A percentile compares a stretch with the other conserved stretches of the same genome.
Evolutionary conservation across 306 rosid species (phyloP).

Genomic region (Urtica urens): DNA sequence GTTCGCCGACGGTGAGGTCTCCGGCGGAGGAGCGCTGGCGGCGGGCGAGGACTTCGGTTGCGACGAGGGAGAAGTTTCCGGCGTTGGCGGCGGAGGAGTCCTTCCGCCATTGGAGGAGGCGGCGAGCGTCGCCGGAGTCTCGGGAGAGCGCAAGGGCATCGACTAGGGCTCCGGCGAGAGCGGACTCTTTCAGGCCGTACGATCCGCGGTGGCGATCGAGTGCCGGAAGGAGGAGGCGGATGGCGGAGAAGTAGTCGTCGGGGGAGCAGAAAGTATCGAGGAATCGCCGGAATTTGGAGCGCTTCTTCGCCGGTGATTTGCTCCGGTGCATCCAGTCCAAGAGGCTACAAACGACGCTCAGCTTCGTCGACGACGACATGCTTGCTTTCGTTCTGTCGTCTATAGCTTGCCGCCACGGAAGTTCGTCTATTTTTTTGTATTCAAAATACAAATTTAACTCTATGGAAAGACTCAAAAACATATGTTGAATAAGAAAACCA

Average conservation of each 20-base stretch:
- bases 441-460: too few species aligned
- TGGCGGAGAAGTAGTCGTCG: slow-evolving; percentile 42
- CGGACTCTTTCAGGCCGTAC: slow-evolving; percentile 87
- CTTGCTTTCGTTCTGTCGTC: too few species aligned
- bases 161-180: slow-evolving; percentile 68
- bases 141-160: slow-evolving; percentile 77
- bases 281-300: slow-evolving; percentile 78
- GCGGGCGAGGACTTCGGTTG: slow-evolving; percentile 73
- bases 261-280: slow-evolving; percentile 63
- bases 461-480: too few species aligned
- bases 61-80: slow-evolving; percentile 75
- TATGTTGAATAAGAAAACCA: too few species aligned
- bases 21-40: slow-evolving; percentile 78
- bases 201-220: slow-evolving; percentile 82
- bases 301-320: slow-evolving; percentile 58
- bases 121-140: slow-evolving; percentile 70
- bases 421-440: too few species aligned
- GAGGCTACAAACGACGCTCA: slow-evolving; percentile 66
- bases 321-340: slow-evolving; percentile 68
- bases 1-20: slow-evolving; percentile 58
- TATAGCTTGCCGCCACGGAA: background rate
- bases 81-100: slow-evolving; percentile 70
- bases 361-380: slow-evolving; percentile 34
- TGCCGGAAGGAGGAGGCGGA: slow-evolving; percentile 70
- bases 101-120: slow-evolving; percentile 87